phyloP scores from a whole-genome alignment of 1,284 basidiomycete species.

The Boletellus deceptivus region DNA sequence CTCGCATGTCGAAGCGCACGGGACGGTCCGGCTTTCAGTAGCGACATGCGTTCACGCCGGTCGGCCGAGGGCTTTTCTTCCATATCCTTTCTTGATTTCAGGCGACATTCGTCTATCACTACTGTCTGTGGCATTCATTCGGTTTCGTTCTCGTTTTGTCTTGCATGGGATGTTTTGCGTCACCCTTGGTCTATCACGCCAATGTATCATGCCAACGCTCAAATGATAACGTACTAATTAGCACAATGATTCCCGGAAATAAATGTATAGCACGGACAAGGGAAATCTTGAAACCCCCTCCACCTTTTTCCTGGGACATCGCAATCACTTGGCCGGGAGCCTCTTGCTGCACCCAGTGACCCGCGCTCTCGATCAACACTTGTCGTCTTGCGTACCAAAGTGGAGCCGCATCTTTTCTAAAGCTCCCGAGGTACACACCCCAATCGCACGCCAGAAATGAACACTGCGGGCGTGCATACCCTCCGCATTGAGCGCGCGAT shows the following conservation, averaged over 20 bases:
- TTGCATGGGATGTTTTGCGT: conserved; percentile 23
- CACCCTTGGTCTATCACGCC: conserved; percentile 17
- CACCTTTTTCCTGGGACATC: conserved; percentile 15
- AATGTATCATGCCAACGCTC: conserved; percentile 27
- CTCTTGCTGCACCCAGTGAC: conserved; percentile 66
- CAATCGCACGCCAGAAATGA: conserved; percentile 56
- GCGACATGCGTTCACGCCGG: background rate
- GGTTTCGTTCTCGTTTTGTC: conserved; percentile 23
- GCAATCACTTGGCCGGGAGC: conserved; percentile 32
- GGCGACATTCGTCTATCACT: background rate
- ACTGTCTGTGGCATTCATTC: conserved; percentile 7
- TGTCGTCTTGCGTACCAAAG: conserved; percentile 36
- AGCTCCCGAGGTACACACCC: conserved; percentile 57
- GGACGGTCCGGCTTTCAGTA: background rate
- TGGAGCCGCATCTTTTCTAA: conserved; percentile 42
- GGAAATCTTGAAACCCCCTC: background rate
- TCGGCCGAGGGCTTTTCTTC: background rate
- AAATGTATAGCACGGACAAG: background rate
- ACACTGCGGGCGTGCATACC: conserved; percentile 52
- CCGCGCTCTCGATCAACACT: conserved; percentile 56
- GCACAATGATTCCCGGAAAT: conserved; percentile 11
- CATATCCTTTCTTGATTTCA: background rate
- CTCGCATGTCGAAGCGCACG: background rate
- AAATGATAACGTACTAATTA: conserved; percentile 20
- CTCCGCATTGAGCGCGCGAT: conserved; percentile 28